Evolutionary conservation across 169 alveolate genomes (phyloP).

Genomic region (Eimeria tenella): DNA sequence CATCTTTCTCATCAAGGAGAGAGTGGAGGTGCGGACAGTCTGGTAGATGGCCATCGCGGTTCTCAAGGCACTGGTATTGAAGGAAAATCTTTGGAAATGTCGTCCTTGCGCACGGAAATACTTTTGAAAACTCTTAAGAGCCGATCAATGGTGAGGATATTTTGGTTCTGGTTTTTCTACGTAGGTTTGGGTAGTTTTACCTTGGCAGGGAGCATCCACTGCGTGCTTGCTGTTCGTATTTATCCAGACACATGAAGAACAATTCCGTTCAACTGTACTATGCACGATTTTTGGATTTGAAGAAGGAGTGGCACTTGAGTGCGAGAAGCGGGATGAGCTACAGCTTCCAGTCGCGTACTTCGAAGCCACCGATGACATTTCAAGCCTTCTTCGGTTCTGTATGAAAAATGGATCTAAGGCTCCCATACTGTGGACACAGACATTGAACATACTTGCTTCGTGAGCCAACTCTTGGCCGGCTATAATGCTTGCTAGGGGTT

Average conservation of each 20-base stretch:
- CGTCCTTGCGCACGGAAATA: constrained; percentile 42
- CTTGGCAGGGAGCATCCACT: background rate
- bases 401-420: constrained; percentile 63
- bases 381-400: constrained; percentile 62
- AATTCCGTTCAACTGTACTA: constrained; percentile 64
- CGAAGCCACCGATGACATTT: constrained; percentile 47
- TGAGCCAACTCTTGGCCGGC: constrained; percentile 13
- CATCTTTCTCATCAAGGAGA: background rate
- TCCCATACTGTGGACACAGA: constrained; percentile 72
- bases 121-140: constrained; percentile 42
- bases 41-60: background rate
- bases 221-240: background rate
- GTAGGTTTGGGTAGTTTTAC: background rate
- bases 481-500: background rate
- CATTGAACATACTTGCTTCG: constrained; percentile 76
- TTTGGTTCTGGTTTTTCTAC: background rate
- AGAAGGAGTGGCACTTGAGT: constrained; percentile 69
- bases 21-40: background rate
- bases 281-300: constrained; percentile 64
- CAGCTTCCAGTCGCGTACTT: constrained; percentile 73
- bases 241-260: constrained; percentile 71
- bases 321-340: constrained; percentile 68
- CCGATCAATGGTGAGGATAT: constrained; percentile 46
- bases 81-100: background rate
- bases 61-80: background rate